phyloP scores from a whole-genome alignment of 164 flowering plant species.

The Buxus sempervirens region DNA sequence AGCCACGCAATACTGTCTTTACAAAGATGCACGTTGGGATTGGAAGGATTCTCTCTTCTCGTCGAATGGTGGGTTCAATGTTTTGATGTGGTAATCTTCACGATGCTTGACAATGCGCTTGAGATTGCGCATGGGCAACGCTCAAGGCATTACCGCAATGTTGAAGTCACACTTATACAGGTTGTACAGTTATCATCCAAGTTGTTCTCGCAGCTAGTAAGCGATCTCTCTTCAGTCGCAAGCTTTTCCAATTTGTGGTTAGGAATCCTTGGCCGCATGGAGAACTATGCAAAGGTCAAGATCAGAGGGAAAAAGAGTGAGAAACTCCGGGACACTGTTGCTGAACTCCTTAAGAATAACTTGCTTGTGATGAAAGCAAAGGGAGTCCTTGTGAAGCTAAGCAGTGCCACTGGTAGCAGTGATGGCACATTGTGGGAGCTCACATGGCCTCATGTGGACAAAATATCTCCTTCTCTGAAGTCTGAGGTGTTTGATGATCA shows the following conservation, averaged over 20 bases:
- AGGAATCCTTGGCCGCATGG: constrained; percentile 35
- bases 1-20: constrained; percentile 31
- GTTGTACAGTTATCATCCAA: constrained; percentile 34
- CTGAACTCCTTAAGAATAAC: constrained; percentile 34
- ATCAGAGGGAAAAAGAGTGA: constrained; percentile 36
- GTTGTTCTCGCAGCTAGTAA: constrained; percentile 30
- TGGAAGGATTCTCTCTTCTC: constrained; percentile 26
- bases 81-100: constrained; percentile 35
- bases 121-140: constrained; percentile 34
- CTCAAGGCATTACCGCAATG: constrained; percentile 34
- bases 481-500: constrained; percentile 32
- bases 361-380: constrained; percentile 32
- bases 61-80: constrained; percentile 33
- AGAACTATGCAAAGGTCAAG: constrained; percentile 33
- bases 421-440: constrained; percentile 38
- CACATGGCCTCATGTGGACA: constrained; percentile 36
- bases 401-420: constrained; percentile 23
- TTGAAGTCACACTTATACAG: constrained; percentile 35
- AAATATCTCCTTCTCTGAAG: constrained; percentile 30
- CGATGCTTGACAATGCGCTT: constrained; percentile 38
- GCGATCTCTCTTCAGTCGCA: constrained; percentile 20
- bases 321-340: constrained; percentile 34
- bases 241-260: constrained; percentile 37
- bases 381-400: constrained; percentile 24
- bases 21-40: constrained; percentile 33